phyloP scores from a whole-genome alignment of 2,329 filamentous ascomycete genomes.

The Xylariaceae sp. region DNA sequence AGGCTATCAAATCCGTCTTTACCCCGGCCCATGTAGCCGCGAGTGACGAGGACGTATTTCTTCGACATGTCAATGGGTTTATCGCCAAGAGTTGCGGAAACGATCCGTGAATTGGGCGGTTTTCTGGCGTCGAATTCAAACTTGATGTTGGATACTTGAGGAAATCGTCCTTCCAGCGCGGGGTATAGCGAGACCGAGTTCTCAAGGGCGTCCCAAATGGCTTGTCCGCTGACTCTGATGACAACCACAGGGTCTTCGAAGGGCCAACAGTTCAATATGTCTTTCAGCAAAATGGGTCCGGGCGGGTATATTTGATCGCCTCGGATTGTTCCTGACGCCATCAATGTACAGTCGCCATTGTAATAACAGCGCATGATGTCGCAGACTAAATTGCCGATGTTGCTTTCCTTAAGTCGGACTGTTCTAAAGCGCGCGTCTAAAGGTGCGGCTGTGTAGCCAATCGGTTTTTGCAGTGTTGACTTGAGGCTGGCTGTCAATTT shows the following conservation, averaged over 20 bases:
- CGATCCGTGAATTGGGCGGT: conserved; percentile 59
- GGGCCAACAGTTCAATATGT: conserved; percentile 85
- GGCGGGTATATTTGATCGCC: conserved; percentile 87
- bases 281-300: conserved; percentile 71
- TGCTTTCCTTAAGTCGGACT: conserved; percentile 72
- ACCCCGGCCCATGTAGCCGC: conserved; percentile 84
- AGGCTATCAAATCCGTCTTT: conserved; percentile 81
- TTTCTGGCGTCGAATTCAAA: conserved; percentile 67
- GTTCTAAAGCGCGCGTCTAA: conserved; percentile 85
- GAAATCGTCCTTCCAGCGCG: conserved; percentile 78
- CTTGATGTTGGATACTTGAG: conserved; percentile 79
- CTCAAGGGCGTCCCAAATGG: conserved; percentile 75
- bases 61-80: conserved; percentile 57
- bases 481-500: conserved; percentile 70
- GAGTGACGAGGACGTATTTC: conserved; percentile 70
- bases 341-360: conserved; percentile 73
- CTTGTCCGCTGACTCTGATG: conserved; percentile 65
- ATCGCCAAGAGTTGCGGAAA: conserved; percentile 57
- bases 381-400: conserved; percentile 86
- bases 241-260: conserved; percentile 89
- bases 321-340: conserved; percentile 81
- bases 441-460: conserved; percentile 78
- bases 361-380: conserved; percentile 88
- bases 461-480: conserved; percentile 72
- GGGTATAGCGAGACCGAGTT: conserved; percentile 79